Percentiles rank a stretch among this genome's conserved stretches.
phyloP scores from a whole-genome alignment of 1,139 yeast genomes.

The Pneumocystis canis region DNA sequence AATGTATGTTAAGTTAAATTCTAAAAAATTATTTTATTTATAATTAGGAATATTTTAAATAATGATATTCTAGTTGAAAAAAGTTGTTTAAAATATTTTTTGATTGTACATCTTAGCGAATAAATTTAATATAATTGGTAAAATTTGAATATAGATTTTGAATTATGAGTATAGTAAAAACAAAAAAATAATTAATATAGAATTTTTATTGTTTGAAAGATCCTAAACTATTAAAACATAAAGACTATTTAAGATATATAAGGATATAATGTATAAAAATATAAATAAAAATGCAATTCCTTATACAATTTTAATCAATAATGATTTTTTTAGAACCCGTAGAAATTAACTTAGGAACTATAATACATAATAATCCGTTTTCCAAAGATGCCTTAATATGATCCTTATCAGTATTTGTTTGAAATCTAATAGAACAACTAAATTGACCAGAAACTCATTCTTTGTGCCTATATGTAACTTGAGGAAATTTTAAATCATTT shows the following conservation, averaged over 20 bases:
- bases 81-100: too few relatives aligned
- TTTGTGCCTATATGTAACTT: neutral
- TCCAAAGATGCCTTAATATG: constrained; percentile 37
- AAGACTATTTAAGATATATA: neutral
- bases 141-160: too few relatives aligned
- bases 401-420: constrained; percentile 32
- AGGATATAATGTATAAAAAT: neutral
- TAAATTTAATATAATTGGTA: too few relatives aligned
- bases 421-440: constrained; percentile 16
- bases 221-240: neutral
- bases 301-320: neutral
- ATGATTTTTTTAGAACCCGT: neutral
- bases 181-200: too few relatives aligned
- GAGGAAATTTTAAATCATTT: neutral
- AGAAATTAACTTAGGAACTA: constrained; percentile 31
- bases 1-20: too few relatives aligned
- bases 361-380: constrained; percentile 39
- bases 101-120: too few relatives aligned
- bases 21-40: too few relatives aligned
- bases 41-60: too few relatives aligned
- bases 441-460: constrained; percentile 16
- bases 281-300: neutral
- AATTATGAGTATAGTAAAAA: too few relatives aligned
- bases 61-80: too few relatives aligned
- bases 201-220: too few relatives aligned